phyloP scores from a whole-genome alignment of 495 filamentous ascomycete genomes.

The Aspergillus funiculosus region DNA sequence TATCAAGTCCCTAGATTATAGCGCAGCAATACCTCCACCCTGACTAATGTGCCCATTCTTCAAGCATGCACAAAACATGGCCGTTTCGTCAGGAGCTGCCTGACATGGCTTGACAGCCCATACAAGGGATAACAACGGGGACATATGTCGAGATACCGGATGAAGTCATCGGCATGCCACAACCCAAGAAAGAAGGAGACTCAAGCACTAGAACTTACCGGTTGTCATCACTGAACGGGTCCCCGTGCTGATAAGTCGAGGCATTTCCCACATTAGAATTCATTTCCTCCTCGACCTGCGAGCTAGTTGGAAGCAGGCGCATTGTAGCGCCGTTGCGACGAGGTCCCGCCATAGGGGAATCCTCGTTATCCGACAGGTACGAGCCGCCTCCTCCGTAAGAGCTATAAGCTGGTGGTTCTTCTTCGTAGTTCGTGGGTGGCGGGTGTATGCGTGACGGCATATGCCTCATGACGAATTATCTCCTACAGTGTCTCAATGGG shows the following conservation, averaged over 20 bases:
- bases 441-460: constrained; percentile 14
- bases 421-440: constrained; percentile 31
- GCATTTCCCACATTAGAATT: constrained; percentile 16
- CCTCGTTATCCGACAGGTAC: constrained; percentile 30
- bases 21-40: no score
- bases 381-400: constrained; percentile 28
- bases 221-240: constrained; percentile 18
- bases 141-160: constrained; percentile 9
- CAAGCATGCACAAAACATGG: background rate
- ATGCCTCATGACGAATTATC: constrained; percentile 26
- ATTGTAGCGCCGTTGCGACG: constrained; percentile 48
- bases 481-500: constrained; percentile 14
- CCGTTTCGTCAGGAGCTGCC: background rate
- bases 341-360: constrained; percentile 20
- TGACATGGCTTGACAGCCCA: background rate
- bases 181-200: background rate
- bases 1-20: no score
- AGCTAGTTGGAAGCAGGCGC: constrained; percentile 54
- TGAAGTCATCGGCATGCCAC: constrained; percentile 16
- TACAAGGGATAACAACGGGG: constrained; percentile 10
- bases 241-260: constrained; percentile 18
- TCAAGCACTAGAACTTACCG: constrained; percentile 13
- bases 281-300: constrained; percentile 33
- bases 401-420: constrained; percentile 40
- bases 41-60: background rate